Base-by-base conservation (phyloP, 106 monocot species). In the Xerophyta viscosa region DNA sequence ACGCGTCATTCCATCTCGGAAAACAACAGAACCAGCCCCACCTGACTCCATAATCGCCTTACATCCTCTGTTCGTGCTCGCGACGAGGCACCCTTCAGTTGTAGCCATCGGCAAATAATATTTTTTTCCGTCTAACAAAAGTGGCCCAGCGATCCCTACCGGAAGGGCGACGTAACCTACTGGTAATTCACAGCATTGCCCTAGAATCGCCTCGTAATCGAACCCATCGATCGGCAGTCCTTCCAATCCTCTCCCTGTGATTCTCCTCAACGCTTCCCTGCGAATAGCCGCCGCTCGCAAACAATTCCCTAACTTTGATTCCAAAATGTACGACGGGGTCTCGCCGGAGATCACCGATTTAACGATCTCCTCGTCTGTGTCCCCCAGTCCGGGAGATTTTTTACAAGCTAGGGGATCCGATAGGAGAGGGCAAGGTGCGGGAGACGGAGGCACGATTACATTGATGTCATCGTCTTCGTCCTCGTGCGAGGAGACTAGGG, bases 161-260 rank as follows among this genome's bases (percentile, higher is more conserved):
- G 92, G 92, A 18, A 92, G 52, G 55, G 80, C 60, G 24, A 87
- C 93, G 41, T 69, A 93, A 1, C 87, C 93, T 1, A 88, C 56
- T 2, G 93, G 93, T 74, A 93, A 56, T 62, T 93, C 93, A 53
- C 93, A 93, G 79, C 93, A 93, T 61, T 93, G 93, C 37, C 84
- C 84, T 0, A 93, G 56, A 5, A 88, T 88, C 6, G 87, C 64
- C 0, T 30, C 74, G 56, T 87, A 92, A 44, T 92, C 70, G 61
- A 92, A 92, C 8, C 87, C 87, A 23, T 92, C 87, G n/a, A 93
- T 47, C 15, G 92, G 83, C 14, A 93, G 72, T 25, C 87, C 92
- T 1, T 87, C 83, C 56, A 93, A 20, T 9, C 18, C 20, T 56
- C 71, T 71, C 22, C 84, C 84, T 0, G 87, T 87, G 22, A 54